Conservation (phyloP, 2,329 filamentous ascomycete species). For the Xylariaceae sp. region DNA sequence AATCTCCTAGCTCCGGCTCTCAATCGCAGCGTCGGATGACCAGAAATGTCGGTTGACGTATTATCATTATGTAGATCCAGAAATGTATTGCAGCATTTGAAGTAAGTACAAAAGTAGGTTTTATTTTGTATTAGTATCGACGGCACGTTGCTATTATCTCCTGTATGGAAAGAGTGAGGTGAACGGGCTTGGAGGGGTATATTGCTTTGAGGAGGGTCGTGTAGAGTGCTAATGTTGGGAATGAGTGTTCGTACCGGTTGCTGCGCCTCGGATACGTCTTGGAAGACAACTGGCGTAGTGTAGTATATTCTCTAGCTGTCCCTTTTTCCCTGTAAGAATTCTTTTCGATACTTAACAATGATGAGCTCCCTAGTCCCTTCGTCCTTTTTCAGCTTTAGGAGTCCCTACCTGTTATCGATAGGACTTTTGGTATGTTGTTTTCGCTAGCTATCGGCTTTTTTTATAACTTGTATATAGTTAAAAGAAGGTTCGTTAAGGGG, state of each 20-base stretch:
- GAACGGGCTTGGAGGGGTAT: conserved; percentile 8
- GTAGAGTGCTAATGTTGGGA: conserved; percentile 15
- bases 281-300: conserved; percentile 48
- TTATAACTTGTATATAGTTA: conserved; percentile 37
- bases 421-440: conserved; percentile 66
- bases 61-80: conserved; percentile 56
- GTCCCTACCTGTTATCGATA: conserved; percentile 71
- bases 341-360: conserved; percentile 65
- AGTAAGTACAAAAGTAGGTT: conserved; percentile 54
- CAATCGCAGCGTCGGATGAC: conserved; percentile 42
- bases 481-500: conserved; percentile 46
- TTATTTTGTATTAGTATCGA: conserved; percentile 48
- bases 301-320: conserved; percentile 65
- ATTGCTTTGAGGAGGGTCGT: conserved; percentile 19
- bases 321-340: conserved; percentile 55
- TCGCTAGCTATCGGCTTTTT: conserved; percentile 54
- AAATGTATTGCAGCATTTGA: conserved; percentile 49
- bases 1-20: conserved; percentile 44
- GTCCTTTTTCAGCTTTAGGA: conserved; percentile 58
- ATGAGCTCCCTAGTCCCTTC: conserved; percentile 54
- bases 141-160: conserved; percentile 39
- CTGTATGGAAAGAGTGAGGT: conserved; percentile 45
- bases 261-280: conserved; percentile 7
- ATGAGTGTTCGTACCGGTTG: no score
- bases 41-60: conserved; percentile 30